These are phyloP conservation scores for Aspergillus sclerotialis DNA, from an alignment of 2,329 filamentous ascomycete genomes.

Conservation along the genomic window DNA sequence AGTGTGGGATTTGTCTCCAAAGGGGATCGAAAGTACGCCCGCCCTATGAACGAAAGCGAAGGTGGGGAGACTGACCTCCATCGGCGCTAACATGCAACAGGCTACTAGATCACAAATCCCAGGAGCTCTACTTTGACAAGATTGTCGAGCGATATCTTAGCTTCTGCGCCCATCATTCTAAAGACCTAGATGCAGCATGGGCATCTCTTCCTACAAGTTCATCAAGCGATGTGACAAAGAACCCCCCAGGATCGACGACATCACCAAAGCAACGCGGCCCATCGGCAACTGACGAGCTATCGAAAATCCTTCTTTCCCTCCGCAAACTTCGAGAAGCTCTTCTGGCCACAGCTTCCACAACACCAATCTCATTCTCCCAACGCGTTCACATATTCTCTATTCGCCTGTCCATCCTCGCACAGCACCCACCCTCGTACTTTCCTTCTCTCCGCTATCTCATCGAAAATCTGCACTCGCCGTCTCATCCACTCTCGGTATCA, in stretches of 20 bases:
- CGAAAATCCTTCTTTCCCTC: constrained; percentile 71
- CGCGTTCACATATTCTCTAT: constrained; percentile 89
- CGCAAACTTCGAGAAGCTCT: constrained; percentile 89
- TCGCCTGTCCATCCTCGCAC: constrained; percentile 70
- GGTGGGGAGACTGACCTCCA: constrained; percentile 2
- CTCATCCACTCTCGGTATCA: constrained; percentile 59
- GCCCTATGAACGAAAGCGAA: neutral
- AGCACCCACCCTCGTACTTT: constrained; percentile 81
- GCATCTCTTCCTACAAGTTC: constrained; percentile 49
- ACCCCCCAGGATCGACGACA: constrained; percentile 27
- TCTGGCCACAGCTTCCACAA: constrained; percentile 61
- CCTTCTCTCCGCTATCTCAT: constrained; percentile 78
- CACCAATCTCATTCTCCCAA: constrained; percentile 74
- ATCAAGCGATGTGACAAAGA: constrained; percentile 31
- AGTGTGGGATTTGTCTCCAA: constrained; percentile 82
- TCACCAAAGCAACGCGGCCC: constrained; percentile 19
- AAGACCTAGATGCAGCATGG: constrained; percentile 69
- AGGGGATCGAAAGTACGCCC: constrained; percentile 69
- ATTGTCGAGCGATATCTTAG: constrained; percentile 85
- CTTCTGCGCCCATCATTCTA: constrained; percentile 71
- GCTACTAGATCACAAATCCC: constrained; percentile 65
- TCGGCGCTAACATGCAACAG: constrained; percentile 37
- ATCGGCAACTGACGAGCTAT: constrained; percentile 56
- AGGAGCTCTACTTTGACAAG: constrained; percentile 79
- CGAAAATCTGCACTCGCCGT: constrained; percentile 57